phyloP scores from a whole-genome alignment of 352 stramenopile genomes.

The Pythium inflatum region DNA sequence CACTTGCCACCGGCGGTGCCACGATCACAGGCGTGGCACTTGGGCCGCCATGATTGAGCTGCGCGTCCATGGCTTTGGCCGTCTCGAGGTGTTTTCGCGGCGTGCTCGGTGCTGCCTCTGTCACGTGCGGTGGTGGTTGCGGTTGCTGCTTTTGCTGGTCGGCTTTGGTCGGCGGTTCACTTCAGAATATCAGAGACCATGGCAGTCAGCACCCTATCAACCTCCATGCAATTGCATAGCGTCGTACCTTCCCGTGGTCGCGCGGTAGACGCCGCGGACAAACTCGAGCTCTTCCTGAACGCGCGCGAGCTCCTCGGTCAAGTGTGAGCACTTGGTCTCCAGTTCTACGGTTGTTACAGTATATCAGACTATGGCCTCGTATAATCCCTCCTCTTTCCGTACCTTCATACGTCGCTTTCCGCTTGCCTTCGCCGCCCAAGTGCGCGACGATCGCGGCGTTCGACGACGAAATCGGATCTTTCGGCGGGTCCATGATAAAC shows the following conservation, averaged over 20 bases:
- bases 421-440: slow-evolving; percentile 50
- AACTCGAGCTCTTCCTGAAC: slow-evolving; percentile 52
- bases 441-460: slow-evolving; percentile 75
- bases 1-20: too few relatives aligned
- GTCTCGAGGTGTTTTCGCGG: slow-evolving; percentile 45
- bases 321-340: slow-evolving; percentile 50
- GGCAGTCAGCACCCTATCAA: not conserved
- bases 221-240: not conserved
- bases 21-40: too few relatives aligned
- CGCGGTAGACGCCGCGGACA: slow-evolving; percentile 56
- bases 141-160: slow-evolving; percentile 8
- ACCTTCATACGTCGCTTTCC: slow-evolving; percentile 40
- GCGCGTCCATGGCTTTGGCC: slow-evolving; percentile 33
- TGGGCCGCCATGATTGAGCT: too few relatives aligned
- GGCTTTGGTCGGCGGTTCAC: slow-evolving; percentile 41
- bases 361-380: not conserved
- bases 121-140: not conserved
- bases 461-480: slow-evolving; percentile 78
- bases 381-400: not conserved
- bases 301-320: slow-evolving; percentile 50
- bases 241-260: slow-evolving; percentile 51
- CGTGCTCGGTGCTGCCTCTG: slow-evolving; percentile 32
- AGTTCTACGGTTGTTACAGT: slow-evolving; percentile 39
- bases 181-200: slow-evolving; percentile 10
- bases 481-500: slow-evolving; percentile 84